Evolutionary conservation across 2,329 filamentous ascomycete genomes (phyloP).

Genomic region (Periconia macrospinosa): DNA sequence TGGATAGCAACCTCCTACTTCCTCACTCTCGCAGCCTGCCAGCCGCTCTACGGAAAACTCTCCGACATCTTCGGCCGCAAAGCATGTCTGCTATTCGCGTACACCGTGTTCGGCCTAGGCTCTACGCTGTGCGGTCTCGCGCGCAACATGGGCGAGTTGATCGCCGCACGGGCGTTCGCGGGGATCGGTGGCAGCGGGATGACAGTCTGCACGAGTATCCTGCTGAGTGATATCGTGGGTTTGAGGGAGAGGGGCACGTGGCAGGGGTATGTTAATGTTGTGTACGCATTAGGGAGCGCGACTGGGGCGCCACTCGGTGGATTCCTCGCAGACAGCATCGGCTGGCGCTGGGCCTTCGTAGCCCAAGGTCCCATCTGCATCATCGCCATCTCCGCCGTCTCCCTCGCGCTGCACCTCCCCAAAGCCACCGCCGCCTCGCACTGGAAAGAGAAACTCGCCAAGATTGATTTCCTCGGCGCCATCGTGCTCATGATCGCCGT

Average conservation of each 20-base stretch:
- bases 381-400: slow-evolving; percentile 66
- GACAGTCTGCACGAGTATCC: slow-evolving; percentile 68
- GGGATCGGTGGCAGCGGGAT: slow-evolving; percentile 73
- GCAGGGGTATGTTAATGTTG: slow-evolving; percentile 74
- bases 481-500: slow-evolving; percentile 67
- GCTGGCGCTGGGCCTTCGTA: slow-evolving; percentile 78
- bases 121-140: slow-evolving; percentile 66
- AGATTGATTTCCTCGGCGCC: slow-evolving; percentile 75
- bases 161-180: slow-evolving; percentile 64
- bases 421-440: slow-evolving; percentile 56
- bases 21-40: slow-evolving; percentile 72
- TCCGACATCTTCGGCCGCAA: slow-evolving; percentile 74
- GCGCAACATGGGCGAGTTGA: slow-evolving; percentile 65
- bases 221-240: slow-evolving; percentile 72
- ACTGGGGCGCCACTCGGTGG: slow-evolving; percentile 70
- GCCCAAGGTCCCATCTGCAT: slow-evolving; percentile 70
- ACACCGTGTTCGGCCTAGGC: slow-evolving; percentile 66
- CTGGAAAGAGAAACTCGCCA: slow-evolving; percentile 66
- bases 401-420: slow-evolving; percentile 64
- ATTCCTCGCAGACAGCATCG: slow-evolving; percentile 70
- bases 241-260: slow-evolving; percentile 71
- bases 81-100: slow-evolving; percentile 64
- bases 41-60: slow-evolving; percentile 73
- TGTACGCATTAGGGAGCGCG: slow-evolving; percentile 69
- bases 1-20: slow-evolving; percentile 75